Conservation (phyloP, 306 rosid species). For the Pterocarpus macrocarpus region DNA sequence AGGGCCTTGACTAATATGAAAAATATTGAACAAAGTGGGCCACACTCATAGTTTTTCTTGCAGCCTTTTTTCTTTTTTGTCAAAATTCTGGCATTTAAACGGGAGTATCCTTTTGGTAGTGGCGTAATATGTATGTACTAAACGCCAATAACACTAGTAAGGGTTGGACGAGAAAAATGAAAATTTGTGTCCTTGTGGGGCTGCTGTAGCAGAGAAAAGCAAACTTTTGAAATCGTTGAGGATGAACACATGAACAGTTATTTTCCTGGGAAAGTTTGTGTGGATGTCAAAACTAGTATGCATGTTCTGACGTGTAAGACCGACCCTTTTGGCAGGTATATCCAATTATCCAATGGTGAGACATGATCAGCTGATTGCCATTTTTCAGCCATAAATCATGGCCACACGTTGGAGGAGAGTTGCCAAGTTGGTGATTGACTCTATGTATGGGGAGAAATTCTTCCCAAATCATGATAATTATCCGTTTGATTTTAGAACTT, state of each 20-base stretch:
- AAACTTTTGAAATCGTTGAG: slow-evolving; percentile 22
- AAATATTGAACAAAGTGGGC: background rate
- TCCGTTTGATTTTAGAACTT: background rate
- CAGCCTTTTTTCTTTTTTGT: background rate
- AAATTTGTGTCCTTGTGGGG: slow-evolving; percentile 2
- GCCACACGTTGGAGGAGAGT: slow-evolving; percentile 13
- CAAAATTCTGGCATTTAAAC: background rate
- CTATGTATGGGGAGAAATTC: background rate
- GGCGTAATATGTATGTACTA: background rate
- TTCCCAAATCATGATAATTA: background rate
- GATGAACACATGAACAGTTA: slow-evolving; percentile 38
- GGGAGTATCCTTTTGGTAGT: background rate
- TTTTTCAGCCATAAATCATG: slow-evolving; percentile 35
- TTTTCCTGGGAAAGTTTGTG: slow-evolving; percentile 45
- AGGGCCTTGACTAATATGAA: background rate
- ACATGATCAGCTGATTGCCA: background rate
- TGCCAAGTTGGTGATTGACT: background rate
- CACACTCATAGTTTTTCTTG: background rate
- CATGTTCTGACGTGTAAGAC: slow-evolving; percentile 41
- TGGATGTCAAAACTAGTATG: background rate
- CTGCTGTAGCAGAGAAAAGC: background rate
- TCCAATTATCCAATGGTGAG: slow-evolving; percentile 31
- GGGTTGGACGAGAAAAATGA: background rate
- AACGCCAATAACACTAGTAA: background rate
- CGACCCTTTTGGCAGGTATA: slow-evolving; percentile 14